Percentiles rank a stretch among this genome's conserved stretches.
These are phyloP conservation scores for Hawksworthiomyces lignivorus DNA, from an alignment of 2,329 filamentous ascomycete species.

Conservation along the genomic window DNA sequence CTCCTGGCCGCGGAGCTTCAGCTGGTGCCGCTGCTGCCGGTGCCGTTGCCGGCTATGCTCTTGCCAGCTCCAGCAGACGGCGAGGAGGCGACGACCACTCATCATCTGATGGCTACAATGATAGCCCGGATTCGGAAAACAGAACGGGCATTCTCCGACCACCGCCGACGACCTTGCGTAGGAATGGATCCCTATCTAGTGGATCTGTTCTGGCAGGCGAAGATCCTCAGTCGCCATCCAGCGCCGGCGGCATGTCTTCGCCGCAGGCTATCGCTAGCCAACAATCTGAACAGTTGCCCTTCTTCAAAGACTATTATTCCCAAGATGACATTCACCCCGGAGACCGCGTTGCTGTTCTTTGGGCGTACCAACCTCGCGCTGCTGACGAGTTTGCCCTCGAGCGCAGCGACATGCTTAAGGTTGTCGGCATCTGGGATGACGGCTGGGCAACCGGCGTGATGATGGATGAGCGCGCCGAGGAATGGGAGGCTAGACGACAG, in stretches of 20 bases:
- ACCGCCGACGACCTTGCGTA: conserved; percentile 53
- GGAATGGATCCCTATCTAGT: conserved; percentile 85
- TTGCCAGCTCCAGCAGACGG: conserved; percentile 35
- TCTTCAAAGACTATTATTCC: conserved; percentile 99
- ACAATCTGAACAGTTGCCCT: conserved; percentile 89
- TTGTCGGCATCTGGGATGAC: conserved; percentile 98
- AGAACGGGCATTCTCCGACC: conserved; percentile 50
- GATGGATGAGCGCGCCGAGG: conserved; percentile 73
- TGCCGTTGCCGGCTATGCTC: conserved; percentile 40
- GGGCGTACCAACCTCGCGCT: conserved; percentile 94
- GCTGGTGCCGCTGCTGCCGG: conserved; percentile 39
- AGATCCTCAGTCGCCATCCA: conserved; percentile 66
- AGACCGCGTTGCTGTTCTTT: conserved; percentile 83
- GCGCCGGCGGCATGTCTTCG: conserved; percentile 69
- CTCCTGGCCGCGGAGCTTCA: conserved; percentile 33
- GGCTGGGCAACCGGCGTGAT: conserved; percentile 95
- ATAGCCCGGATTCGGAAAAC: conserved; percentile 63
- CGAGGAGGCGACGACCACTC: conserved; percentile 47
- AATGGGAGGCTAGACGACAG: conserved; percentile 73
- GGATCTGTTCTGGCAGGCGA: conserved; percentile 65
- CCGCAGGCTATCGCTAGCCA: conserved; percentile 77
- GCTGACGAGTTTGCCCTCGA: conserved; percentile 90
- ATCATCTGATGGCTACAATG: conserved; percentile 64
- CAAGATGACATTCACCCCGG: conserved; percentile 90
- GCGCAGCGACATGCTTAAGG: conserved; percentile 94